Base-by-base conservation (phyloP, 2,329 filamentous ascomycete species). In the Fonsecaea erecta region DNA sequence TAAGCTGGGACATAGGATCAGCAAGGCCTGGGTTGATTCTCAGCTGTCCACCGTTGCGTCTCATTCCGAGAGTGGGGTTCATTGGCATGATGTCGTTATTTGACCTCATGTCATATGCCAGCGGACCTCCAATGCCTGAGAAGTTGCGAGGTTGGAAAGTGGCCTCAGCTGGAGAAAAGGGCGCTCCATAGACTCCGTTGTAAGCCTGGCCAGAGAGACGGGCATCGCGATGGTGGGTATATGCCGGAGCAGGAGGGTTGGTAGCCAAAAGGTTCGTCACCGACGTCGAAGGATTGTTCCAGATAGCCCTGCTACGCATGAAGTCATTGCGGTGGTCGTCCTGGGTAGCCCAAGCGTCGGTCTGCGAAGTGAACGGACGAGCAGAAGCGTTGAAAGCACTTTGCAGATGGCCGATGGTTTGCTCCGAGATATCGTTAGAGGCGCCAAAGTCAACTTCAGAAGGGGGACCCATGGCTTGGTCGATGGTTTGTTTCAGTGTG, bases 401-500 rank as follows among this genome's bases (percentile, higher is more conserved):
- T 71, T 84, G 83, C 24, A 84, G 71, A 69, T 79, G 79, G 52
- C 77, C 78, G 57, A 84, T 79, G 9, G 81, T 83, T 64, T 83
- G 82, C 68, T 84, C 82, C 7, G 78, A 81, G 28, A 84, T 76
- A 54, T 85, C 82, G 62, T 73, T 75, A 46, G 76, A 80, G 46
- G 75, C 74, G 62, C 75, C 77, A 69, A 83, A 84, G 62, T 85
- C 83, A 43, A 77, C 75, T 68, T 86, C 84, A 32, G 83, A 84
- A 6, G 83, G 79, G 64, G 84, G 79, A 14, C 82, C 82, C 69
- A 86, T 79, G 59, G 81, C 81, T 71, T 88, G 84, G 65, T 88
- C 85, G 69, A 88, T 78, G 21, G 86, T 88, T 70, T 87, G 84
- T 71, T 85, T 85, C 63, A 86, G 84, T 56, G 86, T 82, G 48